Conservation (phyloP, 192 early-diverging fungal species). For the Entomortierella beljakovae region DNA sequence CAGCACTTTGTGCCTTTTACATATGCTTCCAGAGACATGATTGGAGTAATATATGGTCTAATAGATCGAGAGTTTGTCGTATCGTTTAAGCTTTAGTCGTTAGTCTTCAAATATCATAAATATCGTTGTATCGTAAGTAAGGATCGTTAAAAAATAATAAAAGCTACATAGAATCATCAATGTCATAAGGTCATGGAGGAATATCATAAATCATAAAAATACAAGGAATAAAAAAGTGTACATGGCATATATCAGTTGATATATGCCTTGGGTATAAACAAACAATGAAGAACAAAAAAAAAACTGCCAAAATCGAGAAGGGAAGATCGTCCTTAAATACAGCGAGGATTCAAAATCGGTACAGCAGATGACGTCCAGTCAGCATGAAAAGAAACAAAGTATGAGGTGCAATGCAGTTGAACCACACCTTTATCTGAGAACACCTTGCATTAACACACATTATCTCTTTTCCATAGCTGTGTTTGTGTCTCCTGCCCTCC, state of each 20-base stretch:
- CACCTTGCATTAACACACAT: not conserved
- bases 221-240: not conserved
- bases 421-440: conserved; percentile 5
- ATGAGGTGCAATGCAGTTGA: not conserved
- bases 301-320: too few relatives aligned
- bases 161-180: not conserved
- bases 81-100: conserved; percentile 11
- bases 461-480: not conserved
- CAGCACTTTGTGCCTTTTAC: conserved; percentile 84
- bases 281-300: not conserved
- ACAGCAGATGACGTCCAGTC: not conserved
- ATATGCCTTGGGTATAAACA: conserved; percentile 1
- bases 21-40: conserved; percentile 71
- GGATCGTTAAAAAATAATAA: conserved; percentile 1
- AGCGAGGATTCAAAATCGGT: not conserved
- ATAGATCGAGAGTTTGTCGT: not conserved
- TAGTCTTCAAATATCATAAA: conserved; percentile 3
- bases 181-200: not conserved
- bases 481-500: not conserved
- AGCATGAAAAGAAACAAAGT: not conserved
- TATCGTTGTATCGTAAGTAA: not conserved
- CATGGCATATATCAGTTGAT: not conserved
- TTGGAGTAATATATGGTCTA: conserved; percentile 14
- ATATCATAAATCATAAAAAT: not conserved
- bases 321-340: not conserved